Evolutionary conservation across 495 filamentous ascomycete species (phyloP), one percentile per base, ranked within the genome.

Genomic region (Durotheca rogersii): DNA sequence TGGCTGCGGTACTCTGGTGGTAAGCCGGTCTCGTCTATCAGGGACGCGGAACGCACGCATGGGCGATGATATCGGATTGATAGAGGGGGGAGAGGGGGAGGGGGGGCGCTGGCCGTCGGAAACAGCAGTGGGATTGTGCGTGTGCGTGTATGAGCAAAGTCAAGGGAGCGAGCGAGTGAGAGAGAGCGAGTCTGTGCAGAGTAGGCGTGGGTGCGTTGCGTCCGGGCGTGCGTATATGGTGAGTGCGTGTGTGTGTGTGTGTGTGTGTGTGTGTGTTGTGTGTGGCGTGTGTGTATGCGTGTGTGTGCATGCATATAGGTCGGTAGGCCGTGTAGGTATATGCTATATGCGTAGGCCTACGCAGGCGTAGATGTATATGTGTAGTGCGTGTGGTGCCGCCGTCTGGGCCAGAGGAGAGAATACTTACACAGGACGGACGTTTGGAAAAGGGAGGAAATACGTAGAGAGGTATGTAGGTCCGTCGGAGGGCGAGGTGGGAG

Each of bases 361-460:
- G n/a, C n/a, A n/a, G n/a, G n/a, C n/a, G n/a, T n/a, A n/a, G n/a
- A n/a, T n/a, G n/a, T n/a, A n/a, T n/a, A n/a, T n/a, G n/a, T n/a
- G n/a, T n/a, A n/a, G n/a, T n/a, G n/a, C n/a, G n/a, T n/a, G n/a
- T n/a, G n/a, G n/a, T n/a, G n/a, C n/a, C n/a, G n/a, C n/a, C n/a
- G n/a, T n/a, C n/a, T 27, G 23, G 9, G 23, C 9, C 4, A 27
- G 23, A 27, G 23, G 25, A 18, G 16, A 37, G 39, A 25, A 43
- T 16, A 47, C 53, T 57, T 51, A 57, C 54, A 58, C 11, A 39
- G 47, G 49, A 34, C 43, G 48, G n/a, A n/a, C n/a, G n/a, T n/a
- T 58, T 52, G 43, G 48, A 43, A 58, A 49, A 41, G 32, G 47
- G 39, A 48, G 43, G 43, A 58, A 58, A 58, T 58, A 52, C 48